Percentiles rank a stretch among this genome's conserved stretches.
phyloP scores from a whole-genome alignment of 2,329 filamentous ascomycete species.

The Beauveria asiatica region DNA sequence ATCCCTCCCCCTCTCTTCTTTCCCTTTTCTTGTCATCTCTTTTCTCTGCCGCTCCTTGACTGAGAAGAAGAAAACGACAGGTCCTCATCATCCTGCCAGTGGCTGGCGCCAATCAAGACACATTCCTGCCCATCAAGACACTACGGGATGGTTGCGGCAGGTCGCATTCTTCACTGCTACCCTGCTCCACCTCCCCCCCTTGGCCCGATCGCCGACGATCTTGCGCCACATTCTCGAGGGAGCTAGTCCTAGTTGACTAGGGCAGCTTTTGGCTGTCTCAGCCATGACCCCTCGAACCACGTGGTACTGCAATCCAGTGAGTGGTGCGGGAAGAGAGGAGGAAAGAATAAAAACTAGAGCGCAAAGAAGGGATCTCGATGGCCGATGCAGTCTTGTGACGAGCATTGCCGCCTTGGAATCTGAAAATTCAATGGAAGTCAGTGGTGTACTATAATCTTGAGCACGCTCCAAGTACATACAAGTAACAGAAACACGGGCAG shows the following conservation, averaged over 20 bases:
- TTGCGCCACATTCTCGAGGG: no score
- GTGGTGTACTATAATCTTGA: no score
- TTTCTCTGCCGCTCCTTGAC: background rate
- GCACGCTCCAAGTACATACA: no score
- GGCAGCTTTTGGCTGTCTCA: background rate
- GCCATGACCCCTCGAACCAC: background rate
- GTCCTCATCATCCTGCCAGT: background rate
- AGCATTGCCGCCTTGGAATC: background rate
- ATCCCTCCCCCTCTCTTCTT: background rate
- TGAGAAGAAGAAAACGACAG: background rate
- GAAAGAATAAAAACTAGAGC: background rate
- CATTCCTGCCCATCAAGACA: background rate
- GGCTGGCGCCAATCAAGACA: conserved; percentile 1
- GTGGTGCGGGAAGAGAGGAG: background rate
- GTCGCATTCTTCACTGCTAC: conserved; percentile 1
- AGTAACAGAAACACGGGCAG: no score
- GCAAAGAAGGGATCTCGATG: background rate
- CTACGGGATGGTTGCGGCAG: background rate
- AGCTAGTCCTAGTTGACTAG: background rate
- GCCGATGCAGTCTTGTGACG: no score
- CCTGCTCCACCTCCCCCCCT: background rate
- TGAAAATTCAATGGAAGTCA: background rate
- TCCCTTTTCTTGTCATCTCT: background rate
- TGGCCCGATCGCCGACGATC: background rate
- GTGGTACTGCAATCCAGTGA: conserved; percentile 2